Conservation (phyloP, 2,329 filamentous ascomycete species). For the Stachybotrys echinatus region DNA sequence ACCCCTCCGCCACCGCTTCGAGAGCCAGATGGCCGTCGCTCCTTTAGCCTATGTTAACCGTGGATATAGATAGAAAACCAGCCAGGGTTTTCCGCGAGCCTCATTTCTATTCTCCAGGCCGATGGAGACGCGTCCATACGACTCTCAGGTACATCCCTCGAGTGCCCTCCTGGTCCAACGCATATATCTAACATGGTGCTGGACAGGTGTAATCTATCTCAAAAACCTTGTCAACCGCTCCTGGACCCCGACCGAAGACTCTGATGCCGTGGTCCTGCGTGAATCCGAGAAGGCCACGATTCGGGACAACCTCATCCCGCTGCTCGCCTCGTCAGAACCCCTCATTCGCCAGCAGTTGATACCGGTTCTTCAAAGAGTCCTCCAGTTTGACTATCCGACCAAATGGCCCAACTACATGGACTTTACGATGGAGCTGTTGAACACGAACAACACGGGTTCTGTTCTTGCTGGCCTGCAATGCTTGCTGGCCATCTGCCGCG, state of each 20-base stretch:
- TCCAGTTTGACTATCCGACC: conserved; percentile 91
- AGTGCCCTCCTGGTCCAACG: conserved; percentile 9
- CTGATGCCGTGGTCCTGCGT: conserved; percentile 67
- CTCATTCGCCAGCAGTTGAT: conserved; percentile 89
- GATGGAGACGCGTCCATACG: conserved; percentile 83
- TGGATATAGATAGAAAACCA: conserved; percentile 74
- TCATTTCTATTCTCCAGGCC: conserved; percentile 82
- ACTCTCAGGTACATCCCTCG: conserved; percentile 69
- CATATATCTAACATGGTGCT: conserved; percentile 9
- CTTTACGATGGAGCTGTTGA: conserved; percentile 82
- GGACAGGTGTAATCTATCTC: conserved; percentile 85
- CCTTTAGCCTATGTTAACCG: background rate
- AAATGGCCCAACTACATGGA: conserved; percentile 94
- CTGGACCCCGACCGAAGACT: conserved; percentile 77
- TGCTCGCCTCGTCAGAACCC: conserved; percentile 74
- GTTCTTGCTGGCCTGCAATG: conserved; percentile 94
- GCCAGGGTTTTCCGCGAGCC: conserved; percentile 82
- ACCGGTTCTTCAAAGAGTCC: conserved; percentile 89
- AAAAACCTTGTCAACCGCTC: conserved; percentile 95
- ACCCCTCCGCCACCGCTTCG: too few relatives aligned
- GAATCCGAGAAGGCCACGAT: conserved; percentile 88
- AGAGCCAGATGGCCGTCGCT: too few relatives aligned
- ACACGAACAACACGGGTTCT: conserved; percentile 77
- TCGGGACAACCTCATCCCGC: conserved; percentile 80
- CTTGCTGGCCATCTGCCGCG: conserved; percentile 87